A percentile compares a stretch with the other conserved stretches of the same genome.
Evolutionary conservation across 805 yeast genomes (phyloP).

Genomic region (Wickerhamiella azymoides): DNA sequence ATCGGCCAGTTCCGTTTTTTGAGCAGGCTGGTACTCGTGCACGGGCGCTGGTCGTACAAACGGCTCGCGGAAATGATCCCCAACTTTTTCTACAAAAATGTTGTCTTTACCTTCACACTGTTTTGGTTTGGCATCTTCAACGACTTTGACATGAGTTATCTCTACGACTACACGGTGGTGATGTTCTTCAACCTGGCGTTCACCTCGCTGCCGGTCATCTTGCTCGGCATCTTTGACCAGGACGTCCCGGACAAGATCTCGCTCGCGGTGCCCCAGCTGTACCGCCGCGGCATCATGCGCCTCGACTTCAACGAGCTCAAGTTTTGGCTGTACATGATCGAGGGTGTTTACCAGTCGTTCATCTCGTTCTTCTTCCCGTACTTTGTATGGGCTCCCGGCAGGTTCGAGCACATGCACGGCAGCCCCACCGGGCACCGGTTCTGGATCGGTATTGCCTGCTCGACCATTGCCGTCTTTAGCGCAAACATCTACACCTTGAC

Average conservation of each 20-base stretch:
- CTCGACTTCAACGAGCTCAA: slow-evolving; percentile 46
- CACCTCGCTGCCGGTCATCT: slow-evolving; percentile 65
- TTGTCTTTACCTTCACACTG: slow-evolving; percentile 55
- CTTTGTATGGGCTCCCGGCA: slow-evolving; percentile 36
- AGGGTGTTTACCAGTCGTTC: slow-evolving; percentile 60
- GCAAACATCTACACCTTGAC: slow-evolving; percentile 53
- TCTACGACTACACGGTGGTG: slow-evolving; percentile 64
- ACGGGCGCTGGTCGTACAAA: slow-evolving; percentile 75
- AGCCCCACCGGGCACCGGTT: slow-evolving; percentile 41
- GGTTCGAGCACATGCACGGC: slow-evolving; percentile 17
- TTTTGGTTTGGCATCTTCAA: slow-evolving; percentile 66
- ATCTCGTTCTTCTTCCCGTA: slow-evolving; percentile 58
- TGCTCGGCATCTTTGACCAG: slow-evolving; percentile 61
- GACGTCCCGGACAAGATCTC: slow-evolving; percentile 57
- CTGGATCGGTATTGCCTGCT: slow-evolving; percentile 54
- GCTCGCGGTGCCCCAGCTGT: slow-evolving; percentile 55
- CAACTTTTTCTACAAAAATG: slow-evolving; percentile 64
- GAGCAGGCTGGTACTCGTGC: slow-evolving; percentile 51
- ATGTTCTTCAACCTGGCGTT: slow-evolving; percentile 71
- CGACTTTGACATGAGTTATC: slow-evolving; percentile 60
- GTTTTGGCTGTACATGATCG: slow-evolving; percentile 49
- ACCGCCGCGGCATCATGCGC: slow-evolving; percentile 52
- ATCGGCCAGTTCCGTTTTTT: slow-evolving; percentile 65
- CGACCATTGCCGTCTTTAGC: slow-evolving; percentile 46
- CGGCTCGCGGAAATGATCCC: slow-evolving; percentile 68